Evolutionary conservation across 2,329 filamentous ascomycete genomes (phyloP).

Genomic region (Arthrobotrys conoides): DNA sequence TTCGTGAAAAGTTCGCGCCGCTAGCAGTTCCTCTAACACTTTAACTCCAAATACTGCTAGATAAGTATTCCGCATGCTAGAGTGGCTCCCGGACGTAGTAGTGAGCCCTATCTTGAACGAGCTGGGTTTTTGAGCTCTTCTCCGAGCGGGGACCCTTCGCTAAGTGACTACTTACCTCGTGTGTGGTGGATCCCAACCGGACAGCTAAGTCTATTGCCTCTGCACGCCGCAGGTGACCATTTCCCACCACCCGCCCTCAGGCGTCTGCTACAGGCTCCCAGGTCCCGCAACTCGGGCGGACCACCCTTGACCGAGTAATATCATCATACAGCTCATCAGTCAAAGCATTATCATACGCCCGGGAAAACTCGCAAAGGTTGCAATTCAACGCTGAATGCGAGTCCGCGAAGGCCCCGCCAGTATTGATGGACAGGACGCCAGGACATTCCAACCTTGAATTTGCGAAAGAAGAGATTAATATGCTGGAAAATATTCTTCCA

Average conservation of each 20-base stretch:
- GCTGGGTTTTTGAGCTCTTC: conserved; percentile 63
- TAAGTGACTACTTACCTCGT: conserved; percentile 27
- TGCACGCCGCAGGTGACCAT: conserved; percentile 55
- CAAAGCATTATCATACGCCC: conserved; percentile 65
- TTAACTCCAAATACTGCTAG: background rate
- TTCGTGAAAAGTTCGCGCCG: background rate
- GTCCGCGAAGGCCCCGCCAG: conserved; percentile 65
- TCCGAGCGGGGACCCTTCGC: background rate
- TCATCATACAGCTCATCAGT: conserved; percentile 67
- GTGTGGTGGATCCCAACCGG: conserved; percentile 60
- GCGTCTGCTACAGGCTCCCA: too few species aligned
- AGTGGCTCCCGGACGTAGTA: conserved; percentile 66
- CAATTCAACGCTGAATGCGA: too few species aligned
- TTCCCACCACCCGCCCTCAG: conserved; percentile 50
- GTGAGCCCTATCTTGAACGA: conserved; percentile 64
- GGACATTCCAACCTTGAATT: conserved; percentile 19
- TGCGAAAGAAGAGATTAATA: conserved; percentile 12
- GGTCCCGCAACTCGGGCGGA: too few species aligned
- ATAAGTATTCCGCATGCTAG: conserved; percentile 45
- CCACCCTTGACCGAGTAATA: conserved; percentile 66
- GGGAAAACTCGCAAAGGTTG: conserved; percentile 35
- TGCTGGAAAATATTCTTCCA: too few species aligned
- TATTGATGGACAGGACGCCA: conserved; percentile 65
- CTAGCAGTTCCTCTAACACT: too few species aligned
- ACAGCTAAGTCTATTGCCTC: conserved; percentile 32